These are phyloP conservation scores for Beta corolliflora DNA, from an alignment of 179 eudicot species.

Conservation along the genomic window DNA sequence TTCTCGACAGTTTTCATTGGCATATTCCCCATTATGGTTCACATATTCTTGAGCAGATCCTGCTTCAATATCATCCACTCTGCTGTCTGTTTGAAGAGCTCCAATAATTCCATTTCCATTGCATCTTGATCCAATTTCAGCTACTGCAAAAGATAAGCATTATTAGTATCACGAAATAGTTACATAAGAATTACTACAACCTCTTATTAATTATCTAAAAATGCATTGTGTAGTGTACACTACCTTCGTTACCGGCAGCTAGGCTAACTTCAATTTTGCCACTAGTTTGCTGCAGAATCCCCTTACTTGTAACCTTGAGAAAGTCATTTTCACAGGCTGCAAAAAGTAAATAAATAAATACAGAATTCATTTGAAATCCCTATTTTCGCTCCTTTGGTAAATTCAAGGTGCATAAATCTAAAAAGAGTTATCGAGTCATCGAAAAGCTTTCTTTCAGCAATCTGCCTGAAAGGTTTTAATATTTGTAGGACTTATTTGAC, in stretches of 20 bases:
- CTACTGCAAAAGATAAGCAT: constrained; percentile 14
- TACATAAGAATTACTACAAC: neutral
- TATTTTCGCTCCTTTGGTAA: neutral
- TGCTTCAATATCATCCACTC: constrained; percentile 6
- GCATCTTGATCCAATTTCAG: constrained; percentile 8
- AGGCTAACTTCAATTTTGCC: constrained; percentile 14
- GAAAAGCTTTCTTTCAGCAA: neutral
- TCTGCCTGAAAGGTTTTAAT: neutral
- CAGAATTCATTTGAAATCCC: neutral
- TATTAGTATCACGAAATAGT: neutral
- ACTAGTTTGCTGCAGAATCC: constrained; percentile 12
- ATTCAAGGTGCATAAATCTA: neutral
- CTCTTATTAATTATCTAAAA: neutral
- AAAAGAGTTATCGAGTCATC: neutral
- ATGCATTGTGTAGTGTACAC: neutral
- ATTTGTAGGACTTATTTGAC: neutral
- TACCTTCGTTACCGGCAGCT: constrained; percentile 22
- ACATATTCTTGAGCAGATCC: constrained; percentile 18
- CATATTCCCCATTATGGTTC: constrained; percentile 2
- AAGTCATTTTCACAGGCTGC: constrained; percentile 32
- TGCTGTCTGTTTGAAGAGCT: constrained; percentile 16
- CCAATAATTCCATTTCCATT: constrained; percentile 20
- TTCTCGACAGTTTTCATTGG: constrained; percentile 2
- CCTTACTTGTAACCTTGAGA: constrained; percentile 18
- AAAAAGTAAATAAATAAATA: neutral